Conservation (phyloP, 2,329 filamentous ascomycete genomes). For the Fusarium redolens region DNA sequence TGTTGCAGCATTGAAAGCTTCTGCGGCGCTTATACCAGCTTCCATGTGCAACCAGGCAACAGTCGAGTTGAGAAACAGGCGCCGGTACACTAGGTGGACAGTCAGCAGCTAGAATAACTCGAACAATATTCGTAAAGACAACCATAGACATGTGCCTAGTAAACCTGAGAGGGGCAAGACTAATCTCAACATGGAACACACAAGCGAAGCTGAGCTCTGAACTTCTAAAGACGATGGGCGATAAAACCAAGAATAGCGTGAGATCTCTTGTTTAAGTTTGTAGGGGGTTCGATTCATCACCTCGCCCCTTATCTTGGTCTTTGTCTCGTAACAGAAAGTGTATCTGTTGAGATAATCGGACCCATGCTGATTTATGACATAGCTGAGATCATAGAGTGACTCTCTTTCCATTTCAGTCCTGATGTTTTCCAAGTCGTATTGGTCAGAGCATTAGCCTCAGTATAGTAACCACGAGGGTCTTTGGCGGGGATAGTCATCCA, state of each 20-base stretch:
- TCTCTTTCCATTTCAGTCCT: background rate
- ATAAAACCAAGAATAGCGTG: background rate
- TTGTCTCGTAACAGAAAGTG: accelerated
- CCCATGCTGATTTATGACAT: accelerated
- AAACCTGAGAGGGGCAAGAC: background rate
- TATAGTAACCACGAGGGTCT: background rate
- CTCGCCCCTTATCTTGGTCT: background rate
- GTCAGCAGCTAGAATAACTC: background rate
- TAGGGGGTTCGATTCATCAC: background rate
- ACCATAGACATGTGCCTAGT: background rate
- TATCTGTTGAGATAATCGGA: background rate
- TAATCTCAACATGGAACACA: background rate
- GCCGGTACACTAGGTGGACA: too few species aligned
- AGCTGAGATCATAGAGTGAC: background rate
- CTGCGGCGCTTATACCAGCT: accelerated
- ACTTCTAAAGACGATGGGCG: background rate
- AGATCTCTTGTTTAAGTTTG: background rate
- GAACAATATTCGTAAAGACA: background rate
- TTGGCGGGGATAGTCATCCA: background rate
- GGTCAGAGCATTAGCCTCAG: background rate
- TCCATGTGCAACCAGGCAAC: background rate
- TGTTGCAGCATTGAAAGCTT: background rate
- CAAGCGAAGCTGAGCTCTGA: background rate
- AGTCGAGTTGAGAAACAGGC: accelerated
- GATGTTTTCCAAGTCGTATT: background rate